These are phyloP conservation scores for Physcomitrellopsis africana DNA, from an alignment of 225 moss, liverwort and hornwort species.

Conservation along the genomic window DNA sequence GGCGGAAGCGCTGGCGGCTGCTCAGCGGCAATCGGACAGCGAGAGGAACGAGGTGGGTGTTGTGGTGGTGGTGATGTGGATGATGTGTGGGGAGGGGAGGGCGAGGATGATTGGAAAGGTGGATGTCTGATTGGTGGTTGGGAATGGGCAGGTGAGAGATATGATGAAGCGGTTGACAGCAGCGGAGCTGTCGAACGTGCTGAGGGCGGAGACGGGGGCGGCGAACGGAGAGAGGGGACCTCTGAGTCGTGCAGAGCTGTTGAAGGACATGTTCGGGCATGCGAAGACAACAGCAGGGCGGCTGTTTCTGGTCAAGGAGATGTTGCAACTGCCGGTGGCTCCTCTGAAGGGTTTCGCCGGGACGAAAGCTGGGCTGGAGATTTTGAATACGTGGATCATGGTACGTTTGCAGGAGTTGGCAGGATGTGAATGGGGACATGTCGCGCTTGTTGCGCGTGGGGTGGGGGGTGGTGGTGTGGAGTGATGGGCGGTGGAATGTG, in stretches of 20 bases:
- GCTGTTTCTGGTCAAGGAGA: constrained; percentile 67
- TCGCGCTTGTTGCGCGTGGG: too few species aligned
- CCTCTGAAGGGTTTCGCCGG: constrained; percentile 68
- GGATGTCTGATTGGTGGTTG: background rate
- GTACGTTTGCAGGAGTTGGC: constrained; percentile 14
- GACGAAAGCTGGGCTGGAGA: constrained; percentile 60
- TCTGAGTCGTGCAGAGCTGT: constrained; percentile 59
- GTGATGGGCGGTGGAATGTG: too few species aligned
- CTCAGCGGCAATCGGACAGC: constrained; percentile 71
- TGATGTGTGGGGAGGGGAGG: background rate
- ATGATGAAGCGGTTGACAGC: constrained; percentile 72
- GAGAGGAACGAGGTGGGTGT: constrained; percentile 63
- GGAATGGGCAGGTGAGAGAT: constrained; percentile 53
- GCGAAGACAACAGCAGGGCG: constrained; percentile 74
- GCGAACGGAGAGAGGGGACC: constrained; percentile 48
- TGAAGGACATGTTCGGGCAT: constrained; percentile 71
- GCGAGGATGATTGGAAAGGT: background rate
- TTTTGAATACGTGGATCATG: constrained; percentile 72
- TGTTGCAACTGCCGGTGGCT: constrained; percentile 61
- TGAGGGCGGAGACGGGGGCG: constrained; percentile 48
- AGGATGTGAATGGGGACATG: too few species aligned
- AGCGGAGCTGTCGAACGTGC: constrained; percentile 62
- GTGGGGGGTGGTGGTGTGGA: too few species aligned
- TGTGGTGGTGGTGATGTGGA: background rate
- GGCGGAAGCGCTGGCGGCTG: constrained; percentile 66